A percentile compares a stretch with the other conserved stretches of the same genome.
phyloP scores from a whole-genome alignment of 345 rosid species.

The Geranium brycei region DNA sequence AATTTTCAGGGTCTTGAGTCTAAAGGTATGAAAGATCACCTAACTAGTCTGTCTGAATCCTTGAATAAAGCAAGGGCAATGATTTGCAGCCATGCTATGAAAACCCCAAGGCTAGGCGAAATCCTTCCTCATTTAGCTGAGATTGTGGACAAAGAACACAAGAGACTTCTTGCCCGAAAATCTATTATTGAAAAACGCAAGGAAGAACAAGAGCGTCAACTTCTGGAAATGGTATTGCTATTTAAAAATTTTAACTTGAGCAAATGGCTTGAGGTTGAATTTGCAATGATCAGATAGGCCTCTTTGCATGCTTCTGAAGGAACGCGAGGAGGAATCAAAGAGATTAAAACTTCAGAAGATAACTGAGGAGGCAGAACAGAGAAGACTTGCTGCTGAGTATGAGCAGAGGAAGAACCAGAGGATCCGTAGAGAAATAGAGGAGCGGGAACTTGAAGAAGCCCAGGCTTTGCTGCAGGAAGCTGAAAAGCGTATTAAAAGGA shows the following conservation, averaged over 20 bases:
- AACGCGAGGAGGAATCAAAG: constrained; percentile 80
- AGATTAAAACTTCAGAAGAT: constrained; percentile 67
- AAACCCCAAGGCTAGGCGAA: constrained; percentile 61
- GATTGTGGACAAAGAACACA: constrained; percentile 80
- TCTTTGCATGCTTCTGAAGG: constrained; percentile 29
- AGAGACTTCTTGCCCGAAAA: constrained; percentile 84
- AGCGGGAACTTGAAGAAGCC: constrained; percentile 80
- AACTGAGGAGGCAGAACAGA: constrained; percentile 89
- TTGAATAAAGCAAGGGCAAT: constrained; percentile 65
- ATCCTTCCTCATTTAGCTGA: constrained; percentile 66
- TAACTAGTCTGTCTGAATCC: constrained; percentile 60
- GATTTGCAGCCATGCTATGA: constrained; percentile 54
- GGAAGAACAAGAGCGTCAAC: constrained; percentile 95
- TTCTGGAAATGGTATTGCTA: constrained; percentile 60
- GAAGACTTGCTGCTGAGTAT: constrained; percentile 66
- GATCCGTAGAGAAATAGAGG: constrained; percentile 74
- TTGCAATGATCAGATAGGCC: neutral
- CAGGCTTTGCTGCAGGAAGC: constrained; percentile 70
- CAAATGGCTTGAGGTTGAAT: neutral
- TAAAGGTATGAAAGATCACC: constrained; percentile 60
- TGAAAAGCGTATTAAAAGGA: constrained; percentile 61
- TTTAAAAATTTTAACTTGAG: too few species aligned
- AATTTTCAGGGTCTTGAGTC: constrained; percentile 68
- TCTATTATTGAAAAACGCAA: constrained; percentile 90
- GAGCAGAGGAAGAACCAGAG: constrained; percentile 70